phyloP scores from a whole-genome alignment of 2,329 filamentous ascomycete species.

The Aureobasidium leucospermi region DNA sequence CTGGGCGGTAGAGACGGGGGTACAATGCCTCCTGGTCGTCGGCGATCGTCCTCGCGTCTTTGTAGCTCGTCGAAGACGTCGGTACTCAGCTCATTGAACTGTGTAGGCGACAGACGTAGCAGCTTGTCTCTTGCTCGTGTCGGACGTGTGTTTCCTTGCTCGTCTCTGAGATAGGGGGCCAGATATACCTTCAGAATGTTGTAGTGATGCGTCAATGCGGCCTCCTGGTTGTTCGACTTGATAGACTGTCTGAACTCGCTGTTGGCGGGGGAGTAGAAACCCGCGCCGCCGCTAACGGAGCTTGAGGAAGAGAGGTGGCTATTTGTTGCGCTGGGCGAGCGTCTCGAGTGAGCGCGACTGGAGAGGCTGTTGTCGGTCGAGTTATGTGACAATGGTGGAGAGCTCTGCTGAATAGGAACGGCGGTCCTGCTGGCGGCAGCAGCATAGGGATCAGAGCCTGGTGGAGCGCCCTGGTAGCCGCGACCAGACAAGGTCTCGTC shows the following conservation, averaged over 20 bases:
- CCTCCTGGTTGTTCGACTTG: constrained; percentile 40
- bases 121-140: constrained; percentile 94
- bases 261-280: constrained; percentile 48
- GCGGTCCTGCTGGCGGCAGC: constrained; percentile 17
- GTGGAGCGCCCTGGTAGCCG: constrained; percentile 50
- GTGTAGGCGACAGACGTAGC: constrained; percentile 76
- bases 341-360: constrained; percentile 12
- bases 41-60: constrained; percentile 64
- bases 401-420: constrained; percentile 22
- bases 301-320: constrained; percentile 74
- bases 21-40: constrained; percentile 40
- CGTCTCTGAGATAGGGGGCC: constrained; percentile 62
- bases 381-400: constrained; percentile 30
- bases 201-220: constrained; percentile 74
- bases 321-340: constrained; percentile 26
- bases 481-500: constrained; percentile 2
- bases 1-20: constrained; percentile 77
- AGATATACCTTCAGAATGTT: constrained; percentile 70
- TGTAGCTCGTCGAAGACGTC: constrained; percentile 95
- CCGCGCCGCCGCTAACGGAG: constrained; percentile 76
- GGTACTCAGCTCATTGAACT: constrained; percentile 95
- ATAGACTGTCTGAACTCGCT: constrained; percentile 32
- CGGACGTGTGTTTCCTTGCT: constrained; percentile 64
- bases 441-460: constrained; percentile 22
- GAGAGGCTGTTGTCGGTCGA: constrained; percentile 27